Percentiles rank a stretch among this genome's conserved stretches.
phyloP scores from a whole-genome alignment of 345 rosid species.

The Cardamine resedifolia region DNA sequence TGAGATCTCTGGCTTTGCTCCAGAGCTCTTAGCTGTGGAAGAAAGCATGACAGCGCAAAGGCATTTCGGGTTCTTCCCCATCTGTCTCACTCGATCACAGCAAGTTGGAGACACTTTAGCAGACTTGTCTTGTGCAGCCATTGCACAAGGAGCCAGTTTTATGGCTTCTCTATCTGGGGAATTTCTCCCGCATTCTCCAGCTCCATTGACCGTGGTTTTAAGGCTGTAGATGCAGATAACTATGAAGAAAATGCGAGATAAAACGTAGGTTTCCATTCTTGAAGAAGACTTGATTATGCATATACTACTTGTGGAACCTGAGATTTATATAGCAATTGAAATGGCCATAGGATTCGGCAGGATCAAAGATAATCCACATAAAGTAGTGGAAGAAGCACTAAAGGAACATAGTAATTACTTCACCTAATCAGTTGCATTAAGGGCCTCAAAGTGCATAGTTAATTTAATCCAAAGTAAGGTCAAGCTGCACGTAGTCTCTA shows the following conservation, averaged over 20 bases:
- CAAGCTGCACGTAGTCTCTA: conserved; percentile 34
- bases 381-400: conserved; percentile 68
- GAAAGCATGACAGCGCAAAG: conserved; percentile 91
- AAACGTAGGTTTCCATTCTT: conserved; percentile 45
- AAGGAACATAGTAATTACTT: conserved; percentile 40
- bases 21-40: conserved; percentile 68
- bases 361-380: conserved; percentile 39
- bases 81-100: conserved; percentile 63
- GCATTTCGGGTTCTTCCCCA: conserved; percentile 75
- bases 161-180: conserved; percentile 80
- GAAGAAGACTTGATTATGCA: conserved; percentile 29
- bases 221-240: conserved; percentile 39
- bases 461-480: conserved; percentile 36
- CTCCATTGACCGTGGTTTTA: conserved; percentile 48
- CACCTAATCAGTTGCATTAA: conserved; percentile 45
- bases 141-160: conserved; percentile 83
- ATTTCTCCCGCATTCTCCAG: conserved; percentile 76
- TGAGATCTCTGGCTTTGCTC: conserved; percentile 69
- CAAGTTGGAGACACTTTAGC: conserved; percentile 65
- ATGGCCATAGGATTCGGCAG: conserved; percentile 1
- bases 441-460: conserved; percentile 21
- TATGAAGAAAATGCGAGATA: conserved; percentile 43
- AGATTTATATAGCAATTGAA: conserved; percentile 53
- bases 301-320: conserved; percentile 11
- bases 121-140: conserved; percentile 55